A percentile compares a stretch with the other conserved stretches of the same genome.
Conservation (phyloP, 441 rosid genomes). For the Adansonia grandidieri region DNA sequence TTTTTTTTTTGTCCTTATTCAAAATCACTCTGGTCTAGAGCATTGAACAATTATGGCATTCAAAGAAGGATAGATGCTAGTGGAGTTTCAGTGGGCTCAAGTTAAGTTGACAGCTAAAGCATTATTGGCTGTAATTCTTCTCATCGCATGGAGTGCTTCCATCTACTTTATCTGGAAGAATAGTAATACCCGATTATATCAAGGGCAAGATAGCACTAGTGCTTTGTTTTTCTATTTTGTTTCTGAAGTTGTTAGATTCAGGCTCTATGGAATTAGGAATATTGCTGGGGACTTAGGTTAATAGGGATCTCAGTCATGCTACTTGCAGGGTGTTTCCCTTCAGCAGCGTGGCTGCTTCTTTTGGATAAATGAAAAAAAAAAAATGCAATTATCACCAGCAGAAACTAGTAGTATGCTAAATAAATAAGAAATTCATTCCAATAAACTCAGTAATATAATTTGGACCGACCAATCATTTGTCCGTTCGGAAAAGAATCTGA, state of each 20-base stretch:
- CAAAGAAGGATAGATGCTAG: no score
- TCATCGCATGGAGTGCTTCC: no score
- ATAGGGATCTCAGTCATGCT: background rate
- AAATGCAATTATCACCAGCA: background rate
- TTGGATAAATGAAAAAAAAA: background rate
- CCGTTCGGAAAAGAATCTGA: background rate
- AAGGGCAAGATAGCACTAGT: background rate
- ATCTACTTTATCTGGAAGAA: background rate
- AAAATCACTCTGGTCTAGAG: no score
- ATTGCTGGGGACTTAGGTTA: background rate
- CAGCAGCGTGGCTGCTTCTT: no score
- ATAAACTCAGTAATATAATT: background rate
- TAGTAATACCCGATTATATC: background rate
- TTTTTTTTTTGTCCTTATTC: no score
- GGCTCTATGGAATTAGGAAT: background rate
- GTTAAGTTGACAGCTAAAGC: no score
- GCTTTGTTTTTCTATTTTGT: background rate
- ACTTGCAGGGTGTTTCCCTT: no score
- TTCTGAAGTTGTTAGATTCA: constrained; percentile 4
- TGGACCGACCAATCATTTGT: background rate
- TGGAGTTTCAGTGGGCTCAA: no score
- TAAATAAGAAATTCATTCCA: background rate
- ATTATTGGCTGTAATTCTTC: no score
- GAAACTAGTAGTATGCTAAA: background rate
- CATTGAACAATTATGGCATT: no score